A percentile compares a stretch with the other conserved stretches of the same genome.
These are phyloP conservation scores for Chaetomium strumarium DNA, from an alignment of 2,329 filamentous ascomycete species.

Conservation along the genomic window DNA sequence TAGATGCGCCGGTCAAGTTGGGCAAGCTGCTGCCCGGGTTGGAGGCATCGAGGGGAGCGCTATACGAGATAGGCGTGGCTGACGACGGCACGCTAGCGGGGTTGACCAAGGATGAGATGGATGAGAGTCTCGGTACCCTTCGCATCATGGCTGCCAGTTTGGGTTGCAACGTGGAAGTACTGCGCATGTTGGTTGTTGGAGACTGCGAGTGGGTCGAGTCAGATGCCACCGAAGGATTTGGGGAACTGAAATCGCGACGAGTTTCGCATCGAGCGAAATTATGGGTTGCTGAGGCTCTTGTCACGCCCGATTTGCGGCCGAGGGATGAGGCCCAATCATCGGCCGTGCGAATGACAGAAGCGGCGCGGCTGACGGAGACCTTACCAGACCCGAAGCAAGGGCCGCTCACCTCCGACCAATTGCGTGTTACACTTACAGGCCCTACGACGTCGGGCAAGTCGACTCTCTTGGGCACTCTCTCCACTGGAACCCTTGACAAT, in stretches of 20 bases:
- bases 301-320: constrained; percentile 63
- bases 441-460: constrained; percentile 91
- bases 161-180: constrained; percentile 76
- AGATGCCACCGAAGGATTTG: constrained; percentile 30
- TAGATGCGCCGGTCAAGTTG: constrained; percentile 42
- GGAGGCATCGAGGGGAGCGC: constrained; percentile 84
- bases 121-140: constrained; percentile 81
- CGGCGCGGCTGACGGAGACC: constrained; percentile 12
- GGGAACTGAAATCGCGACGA: constrained; percentile 26
- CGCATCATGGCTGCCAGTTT: constrained; percentile 88
- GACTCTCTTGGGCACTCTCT: constrained; percentile 79
- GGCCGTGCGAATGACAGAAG: constrained; percentile 1
- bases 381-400: constrained; percentile 32
- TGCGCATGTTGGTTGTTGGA: constrained; percentile 78
- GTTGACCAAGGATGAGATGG: constrained; percentile 81
- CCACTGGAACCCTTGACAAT: constrained; percentile 84
- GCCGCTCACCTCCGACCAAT: constrained; percentile 60
- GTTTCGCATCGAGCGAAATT: constrained; percentile 48
- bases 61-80: constrained; percentile 95
- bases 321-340: constrained; percentile 23
- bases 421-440: constrained; percentile 81
- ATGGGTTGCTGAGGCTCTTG: constrained; percentile 83
- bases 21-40: constrained; percentile 66
- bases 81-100: constrained; percentile 91
- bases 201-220: constrained; percentile 65